Base-by-base conservation (phyloP, 768 basidiomycete species). In the Trametes sanguinea region DNA sequence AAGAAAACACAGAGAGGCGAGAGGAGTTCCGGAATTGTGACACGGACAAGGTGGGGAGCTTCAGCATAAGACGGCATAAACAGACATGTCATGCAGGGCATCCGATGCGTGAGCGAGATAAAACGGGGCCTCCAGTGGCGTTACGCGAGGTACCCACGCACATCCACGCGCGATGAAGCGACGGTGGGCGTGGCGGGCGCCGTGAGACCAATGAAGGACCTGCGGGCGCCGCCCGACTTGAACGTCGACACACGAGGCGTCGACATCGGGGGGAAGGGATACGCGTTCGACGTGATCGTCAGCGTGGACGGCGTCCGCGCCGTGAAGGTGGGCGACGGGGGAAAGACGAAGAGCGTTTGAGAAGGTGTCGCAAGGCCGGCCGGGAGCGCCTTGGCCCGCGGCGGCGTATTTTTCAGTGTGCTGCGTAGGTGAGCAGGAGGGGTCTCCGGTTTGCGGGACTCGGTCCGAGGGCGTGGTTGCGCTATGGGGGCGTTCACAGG, bases 321-420 rank as follows among this genome's bases (percentile, higher is more conserved):
- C 68, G 79, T 80, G 51, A 70, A 67, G 32, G 73, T 80, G 74
- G 84, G 90, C 4, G 91, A 93, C 35, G 92, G 90, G 1, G 92
- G 92, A 70, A 94, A 94, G 40, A 94, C 87, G 67, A 94, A 93
- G 48, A 94, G 79, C 0, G 92, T 94, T 71, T 94, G 92, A 1
- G 91, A 90, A 35, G 89, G 88, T 37, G 87, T 82, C 48, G 79
- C 73, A 42, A 78, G 35, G 35, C 6, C 69, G 40, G 54, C 39
- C 29, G 67, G 57, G 35, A 57, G 45, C 33, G 46, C 30, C 50
- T 46, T 56, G 53, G 58, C 61, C 56, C 69, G 69, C 54, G 71
- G 73, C 22, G 61, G 62, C 56, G 48, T 62, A 3, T 61, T 55
- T 53, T 64, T 74, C 64, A 32, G 67, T 58, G 58, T 68, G n/a